Percentiles rank a stretch among this genome's conserved stretches.
phyloP scores from a whole-genome alignment of 306 rosid species.

The Prunus mume region DNA sequence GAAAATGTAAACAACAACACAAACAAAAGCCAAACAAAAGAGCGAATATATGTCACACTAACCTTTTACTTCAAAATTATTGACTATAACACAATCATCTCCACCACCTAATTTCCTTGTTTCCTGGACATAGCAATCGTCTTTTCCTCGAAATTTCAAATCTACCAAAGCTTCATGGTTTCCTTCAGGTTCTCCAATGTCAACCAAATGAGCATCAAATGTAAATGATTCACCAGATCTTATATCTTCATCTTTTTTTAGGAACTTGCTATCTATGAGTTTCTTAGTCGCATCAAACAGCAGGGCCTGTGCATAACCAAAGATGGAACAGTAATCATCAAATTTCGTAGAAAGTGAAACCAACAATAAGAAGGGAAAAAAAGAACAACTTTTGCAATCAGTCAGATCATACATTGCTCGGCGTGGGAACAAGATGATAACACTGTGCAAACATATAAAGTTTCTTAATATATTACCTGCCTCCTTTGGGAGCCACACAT shows the following conservation, averaged over 20 bases:
- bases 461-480: conserved; percentile 46
- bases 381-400: background rate
- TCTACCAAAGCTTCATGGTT: conserved; percentile 33
- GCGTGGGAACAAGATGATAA: background rate
- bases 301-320: conserved; percentile 45
- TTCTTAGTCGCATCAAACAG: conserved; percentile 58
- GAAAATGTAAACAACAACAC: background rate
- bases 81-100: conserved; percentile 24
- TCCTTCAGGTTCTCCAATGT: conserved; percentile 58
- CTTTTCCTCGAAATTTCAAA: conserved; percentile 25
- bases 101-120: conserved; percentile 27
- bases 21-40: background rate
- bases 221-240: conserved; percentile 44
- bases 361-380: background rate
- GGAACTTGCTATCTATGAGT: conserved; percentile 54
- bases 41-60: conserved; percentile 9
- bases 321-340: conserved; percentile 9
- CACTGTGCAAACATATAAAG: background rate
- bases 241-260: conserved; percentile 59
- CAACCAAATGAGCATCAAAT: conserved; percentile 65
- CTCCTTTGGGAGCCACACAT: conserved; percentile 50
- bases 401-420: background rate
- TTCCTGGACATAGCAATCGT: conserved; percentile 26
- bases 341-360: conserved; percentile 5
- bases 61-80: conserved; percentile 45